Percentiles rank a stretch among this genome's conserved stretches.
Conservation (phyloP, 345 rosid genomes). For the Cardiospermum halicacabum region DNA sequence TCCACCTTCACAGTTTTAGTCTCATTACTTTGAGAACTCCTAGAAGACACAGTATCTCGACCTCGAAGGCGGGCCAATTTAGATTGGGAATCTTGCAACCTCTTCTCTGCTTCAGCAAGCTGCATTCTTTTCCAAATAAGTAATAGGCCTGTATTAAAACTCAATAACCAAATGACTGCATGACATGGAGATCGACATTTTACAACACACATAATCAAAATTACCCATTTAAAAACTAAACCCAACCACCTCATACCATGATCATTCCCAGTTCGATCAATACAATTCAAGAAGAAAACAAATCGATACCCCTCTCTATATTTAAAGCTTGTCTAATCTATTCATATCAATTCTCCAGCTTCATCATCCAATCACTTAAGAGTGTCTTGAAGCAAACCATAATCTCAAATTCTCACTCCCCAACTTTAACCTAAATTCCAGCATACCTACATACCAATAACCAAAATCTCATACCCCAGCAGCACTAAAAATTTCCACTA, state of each 20-base stretch:
- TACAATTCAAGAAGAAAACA: neutral
- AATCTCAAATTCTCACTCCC: neutral
- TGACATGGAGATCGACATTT: neutral
- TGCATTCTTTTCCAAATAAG: slow-evolving; percentile 23
- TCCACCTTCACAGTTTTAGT: slow-evolving; percentile 31
- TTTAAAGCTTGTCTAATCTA: neutral
- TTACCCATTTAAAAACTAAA: neutral
- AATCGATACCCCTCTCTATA: neutral
- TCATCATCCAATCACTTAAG: neutral
- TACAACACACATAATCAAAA: neutral
- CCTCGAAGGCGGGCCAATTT: slow-evolving; percentile 57
- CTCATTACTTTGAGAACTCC: slow-evolving; percentile 21
- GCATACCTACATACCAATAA: neutral
- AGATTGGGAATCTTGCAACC: slow-evolving; percentile 48
- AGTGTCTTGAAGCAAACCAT: neutral
- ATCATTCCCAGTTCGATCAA: neutral
- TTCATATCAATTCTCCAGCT: neutral
- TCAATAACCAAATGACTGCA: neutral
- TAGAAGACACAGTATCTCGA: slow-evolving; percentile 21
- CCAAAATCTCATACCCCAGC: neutral
- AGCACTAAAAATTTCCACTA: neutral
- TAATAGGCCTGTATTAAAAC: neutral
- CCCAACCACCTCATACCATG: neutral
- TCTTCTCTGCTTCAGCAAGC: slow-evolving; percentile 64
- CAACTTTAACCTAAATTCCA: neutral